Percentiles rank a stretch among this genome's conserved stretches.
phyloP scores from a whole-genome alignment of 2,329 filamentous ascomycete genomes.

The Pyricularia sp. region DNA sequence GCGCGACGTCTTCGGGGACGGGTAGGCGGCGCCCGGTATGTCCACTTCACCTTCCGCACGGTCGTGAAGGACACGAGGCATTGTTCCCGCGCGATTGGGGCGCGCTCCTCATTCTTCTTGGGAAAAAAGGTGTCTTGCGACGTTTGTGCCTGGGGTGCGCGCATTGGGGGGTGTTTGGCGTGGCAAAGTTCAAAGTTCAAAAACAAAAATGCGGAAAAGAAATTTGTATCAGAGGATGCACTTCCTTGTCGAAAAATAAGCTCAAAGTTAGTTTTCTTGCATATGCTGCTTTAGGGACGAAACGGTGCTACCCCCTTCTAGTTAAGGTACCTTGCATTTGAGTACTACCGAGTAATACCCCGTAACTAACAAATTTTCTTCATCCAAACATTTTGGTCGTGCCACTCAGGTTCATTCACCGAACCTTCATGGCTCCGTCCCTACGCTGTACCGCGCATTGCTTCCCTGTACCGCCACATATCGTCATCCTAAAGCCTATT shows the following conservation, averaged over 20 bases:
- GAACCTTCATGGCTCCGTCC: too few species aligned
- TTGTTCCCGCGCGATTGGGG: not conserved
- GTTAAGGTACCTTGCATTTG: too few species aligned
- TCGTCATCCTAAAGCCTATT: not conserved
- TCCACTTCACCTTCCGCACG: not conserved
- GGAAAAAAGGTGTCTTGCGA: too few species aligned
- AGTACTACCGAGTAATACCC: too few species aligned
- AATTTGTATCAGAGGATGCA: too few species aligned
- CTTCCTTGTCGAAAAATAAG: not conserved
- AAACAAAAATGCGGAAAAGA: not conserved
- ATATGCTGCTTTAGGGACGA: not conserved
- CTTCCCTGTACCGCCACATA: not conserved
- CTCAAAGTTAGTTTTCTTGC: not conserved
- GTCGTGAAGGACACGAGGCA: not conserved
- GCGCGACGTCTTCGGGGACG: not conserved
- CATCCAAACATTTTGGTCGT: too few species aligned
- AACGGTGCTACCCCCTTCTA: not conserved
- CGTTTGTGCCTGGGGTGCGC: not conserved
- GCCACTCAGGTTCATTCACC: too few species aligned
- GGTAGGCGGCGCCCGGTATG: not conserved
- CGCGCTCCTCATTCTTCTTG: not conserved
- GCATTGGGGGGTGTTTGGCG: too few species aligned
- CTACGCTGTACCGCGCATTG: not conserved
- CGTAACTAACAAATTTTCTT: too few species aligned
- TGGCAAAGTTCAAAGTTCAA: too few species aligned